Base-by-base conservation (phyloP, 148 eudicot species). In the Beta vulgaris region DNA sequence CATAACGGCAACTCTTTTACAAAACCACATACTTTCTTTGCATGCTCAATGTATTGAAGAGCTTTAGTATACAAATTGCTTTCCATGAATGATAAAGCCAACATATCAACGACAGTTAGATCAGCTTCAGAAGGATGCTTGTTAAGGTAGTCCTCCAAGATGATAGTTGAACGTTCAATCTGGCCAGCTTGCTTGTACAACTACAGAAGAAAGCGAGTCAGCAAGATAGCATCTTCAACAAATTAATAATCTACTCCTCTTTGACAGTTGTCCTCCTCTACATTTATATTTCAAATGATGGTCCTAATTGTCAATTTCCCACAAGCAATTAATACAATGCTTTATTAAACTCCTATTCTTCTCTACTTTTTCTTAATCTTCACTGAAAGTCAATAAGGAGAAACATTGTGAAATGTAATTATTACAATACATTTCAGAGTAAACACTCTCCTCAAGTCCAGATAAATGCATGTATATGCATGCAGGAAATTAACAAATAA, bases 41-140 rank as follows among this genome's bases (percentile, higher is more conserved):
- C 89, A 74, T 75, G 74, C 84, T 88, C 88, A 77, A 94, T 91
- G 75, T 75, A 88, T 74, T 87, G 81, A 85, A 94, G 91, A 74
- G 97, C 97, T 82, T 85, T 87, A 16, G 62, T 60, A 74, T 86
- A 77, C n/a, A 68, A 84, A 68, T 77, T 80, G 73, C 53, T 82
- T 70, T 85, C 88, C 78, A 94, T 88, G 71, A 70, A 86, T 65
- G 85, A 73, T 61, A 89, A 76, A 75, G 82, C 94, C 78, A 94
- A 67, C 81, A 84, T 77, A 84, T 86, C 84, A 73, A 91, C 85
- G 68, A 85, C 85, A 68, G 84, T 67, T 28, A 84, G 72, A 76
- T 91, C 83, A 84, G 81, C 85, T 72, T 84, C 88, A 84, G 74
- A 77, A 71, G 83, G 84, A 81, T 88, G 82, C 65, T 81, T 66